These are phyloP conservation scores for Grosmannia huntii DNA, from an alignment of 2,329 filamentous ascomycete species.

Conservation along the genomic window DNA sequence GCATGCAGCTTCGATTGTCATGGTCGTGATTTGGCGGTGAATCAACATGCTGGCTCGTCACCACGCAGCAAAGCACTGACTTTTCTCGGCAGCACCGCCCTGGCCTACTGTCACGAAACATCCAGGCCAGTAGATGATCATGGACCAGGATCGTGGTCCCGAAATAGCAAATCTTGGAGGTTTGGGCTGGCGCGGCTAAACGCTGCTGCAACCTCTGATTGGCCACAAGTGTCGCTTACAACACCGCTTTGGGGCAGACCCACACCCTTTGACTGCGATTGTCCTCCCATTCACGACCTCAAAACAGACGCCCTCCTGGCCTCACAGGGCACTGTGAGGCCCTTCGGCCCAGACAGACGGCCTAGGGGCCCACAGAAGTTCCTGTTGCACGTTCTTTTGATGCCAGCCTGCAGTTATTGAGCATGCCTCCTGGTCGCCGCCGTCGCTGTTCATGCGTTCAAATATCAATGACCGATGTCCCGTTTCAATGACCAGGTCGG, in stretches of 20 bases:
- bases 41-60: background rate
- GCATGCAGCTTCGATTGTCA: background rate
- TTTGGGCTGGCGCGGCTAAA: background rate
- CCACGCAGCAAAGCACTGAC: background rate
- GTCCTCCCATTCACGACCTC: background rate
- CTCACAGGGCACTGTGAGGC: background rate
- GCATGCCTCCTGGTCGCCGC: background rate
- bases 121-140: background rate
- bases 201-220: background rate
- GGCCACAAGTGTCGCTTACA: background rate
- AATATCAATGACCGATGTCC: background rate
- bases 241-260: background rate
- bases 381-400: background rate
- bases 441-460: background rate
- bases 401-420: background rate
- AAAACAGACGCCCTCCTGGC: background rate
- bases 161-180: background rate
- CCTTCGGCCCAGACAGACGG: background rate
- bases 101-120: background rate
- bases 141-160: background rate
- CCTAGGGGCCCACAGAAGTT: background rate
- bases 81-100: background rate
- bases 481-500: background rate
- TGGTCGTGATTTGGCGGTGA: background rate
- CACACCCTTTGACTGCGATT: slow-evolving; percentile 1